phyloP scores from a whole-genome alignment of 805 yeast genomes.

The Candida lessepsii region DNA sequence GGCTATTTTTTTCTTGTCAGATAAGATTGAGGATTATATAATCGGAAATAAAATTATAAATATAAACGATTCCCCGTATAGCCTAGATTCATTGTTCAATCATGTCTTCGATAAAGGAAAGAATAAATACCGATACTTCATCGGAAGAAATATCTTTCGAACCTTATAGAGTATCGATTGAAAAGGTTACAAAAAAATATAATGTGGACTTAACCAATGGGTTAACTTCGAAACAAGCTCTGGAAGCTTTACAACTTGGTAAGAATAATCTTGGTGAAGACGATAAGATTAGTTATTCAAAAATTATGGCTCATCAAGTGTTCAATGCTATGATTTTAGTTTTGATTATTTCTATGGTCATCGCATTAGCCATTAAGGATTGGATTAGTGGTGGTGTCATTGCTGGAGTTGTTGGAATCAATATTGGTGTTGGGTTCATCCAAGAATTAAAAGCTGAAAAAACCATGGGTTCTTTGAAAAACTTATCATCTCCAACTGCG shows the following conservation, averaged over 20 bases:
- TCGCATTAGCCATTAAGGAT: slow-evolving; percentile 37
- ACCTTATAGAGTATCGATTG: slow-evolving; percentile 34
- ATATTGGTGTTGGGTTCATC: slow-evolving; percentile 49
- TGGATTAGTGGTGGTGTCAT: slow-evolving; percentile 48
- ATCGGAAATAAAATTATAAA: neutral
- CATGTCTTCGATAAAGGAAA: slow-evolving; percentile 11
- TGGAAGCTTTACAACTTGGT: slow-evolving; percentile 17
- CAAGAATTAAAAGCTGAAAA: slow-evolving; percentile 52
- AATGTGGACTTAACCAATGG: slow-evolving; percentile 50
- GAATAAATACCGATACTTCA: slow-evolving; percentile 14
- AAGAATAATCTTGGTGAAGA: slow-evolving; percentile 31
- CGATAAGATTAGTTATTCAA: slow-evolving; percentile 25
- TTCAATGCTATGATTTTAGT: slow-evolving; percentile 42
- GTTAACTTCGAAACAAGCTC: slow-evolving; percentile 24
- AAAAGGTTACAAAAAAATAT: slow-evolving; percentile 36
- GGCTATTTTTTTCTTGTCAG: slow-evolving; percentile 5
- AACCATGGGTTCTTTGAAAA: slow-evolving; percentile 49
- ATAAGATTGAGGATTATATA: neutral
- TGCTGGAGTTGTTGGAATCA: slow-evolving; percentile 43
- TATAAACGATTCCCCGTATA: neutral
- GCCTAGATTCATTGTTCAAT: too few relatives aligned
- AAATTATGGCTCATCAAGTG: slow-evolving; percentile 36
- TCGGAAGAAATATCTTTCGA: slow-evolving; percentile 10
- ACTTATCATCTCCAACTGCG: slow-evolving; percentile 47
- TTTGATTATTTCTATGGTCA: slow-evolving; percentile 35